These are phyloP conservation scores for Paecilomyces fulvus DNA, from an alignment of 2,329 filamentous ascomycete species.

Conservation along the genomic window DNA sequence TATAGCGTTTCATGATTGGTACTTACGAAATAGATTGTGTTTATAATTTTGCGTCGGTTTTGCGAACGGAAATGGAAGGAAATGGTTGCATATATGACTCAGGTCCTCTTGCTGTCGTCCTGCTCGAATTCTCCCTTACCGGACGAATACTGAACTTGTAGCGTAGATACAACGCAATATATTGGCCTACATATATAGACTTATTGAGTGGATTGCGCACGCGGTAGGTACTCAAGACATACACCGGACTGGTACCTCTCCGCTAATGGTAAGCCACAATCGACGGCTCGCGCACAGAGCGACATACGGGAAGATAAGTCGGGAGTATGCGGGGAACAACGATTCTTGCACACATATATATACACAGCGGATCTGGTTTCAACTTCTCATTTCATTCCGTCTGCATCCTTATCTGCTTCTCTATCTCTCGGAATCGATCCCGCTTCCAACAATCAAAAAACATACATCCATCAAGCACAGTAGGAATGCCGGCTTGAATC, in stretches of 20 bases:
- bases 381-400: conserved; percentile 1
- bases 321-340: not conserved
- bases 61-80: not conserved
- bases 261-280: not conserved
- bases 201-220: not conserved
- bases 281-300: not conserved
- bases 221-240: not conserved
- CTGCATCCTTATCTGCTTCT: not conserved
- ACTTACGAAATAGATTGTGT: not conserved
- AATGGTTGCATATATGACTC: not conserved
- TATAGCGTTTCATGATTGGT: not conserved
- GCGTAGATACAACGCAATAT: not conserved
- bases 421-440: not conserved
- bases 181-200: not conserved
- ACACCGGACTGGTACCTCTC: not conserved
- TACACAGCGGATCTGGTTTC: not conserved
- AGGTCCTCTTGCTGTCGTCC: not conserved
- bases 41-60: not conserved
- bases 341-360: not conserved
- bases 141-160: not conserved
- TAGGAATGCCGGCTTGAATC: not conserved
- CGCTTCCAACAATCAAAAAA: not conserved
- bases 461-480: not conserved
- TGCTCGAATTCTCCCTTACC: not conserved
- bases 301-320: not conserved